A percentile compares a stretch with the other conserved stretches of the same genome.
phyloP scores from a whole-genome alignment of 1,284 basidiomycete species.

The Trametes hirsuta region DNA sequence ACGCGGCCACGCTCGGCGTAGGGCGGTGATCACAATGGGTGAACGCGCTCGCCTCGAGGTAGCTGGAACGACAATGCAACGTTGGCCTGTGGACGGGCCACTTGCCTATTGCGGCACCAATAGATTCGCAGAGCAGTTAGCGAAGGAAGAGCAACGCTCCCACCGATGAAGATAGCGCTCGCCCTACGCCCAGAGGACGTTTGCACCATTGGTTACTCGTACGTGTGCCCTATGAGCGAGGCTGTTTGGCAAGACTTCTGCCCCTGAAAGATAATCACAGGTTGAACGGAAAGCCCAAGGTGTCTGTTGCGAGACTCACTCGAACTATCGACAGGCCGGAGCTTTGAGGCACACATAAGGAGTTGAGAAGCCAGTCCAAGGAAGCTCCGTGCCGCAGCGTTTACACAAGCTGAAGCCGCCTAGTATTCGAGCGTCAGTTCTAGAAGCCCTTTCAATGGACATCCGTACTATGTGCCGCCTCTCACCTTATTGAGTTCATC shows the following conservation, averaged over 20 bases:
- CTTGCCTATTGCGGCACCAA: not conserved
- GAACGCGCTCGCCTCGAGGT: conserved; percentile 16
- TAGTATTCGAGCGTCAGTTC: too few species aligned
- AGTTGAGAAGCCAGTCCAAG: not conserved
- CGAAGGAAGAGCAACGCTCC: conserved; percentile 3
- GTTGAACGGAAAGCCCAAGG: not conserved
- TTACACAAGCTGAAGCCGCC: too few species aligned
- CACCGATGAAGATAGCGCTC: not conserved
- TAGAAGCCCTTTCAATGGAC: too few species aligned
- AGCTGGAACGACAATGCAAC: conserved; percentile 3
- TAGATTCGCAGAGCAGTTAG: not conserved
- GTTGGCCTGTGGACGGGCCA: not conserved
- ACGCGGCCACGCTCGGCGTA: conserved; percentile 3
- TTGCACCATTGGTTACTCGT: not conserved
- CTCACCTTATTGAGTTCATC: too few species aligned
- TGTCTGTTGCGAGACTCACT: not conserved
- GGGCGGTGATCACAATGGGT: conserved; percentile 4
- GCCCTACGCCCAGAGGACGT: conserved; percentile 4
- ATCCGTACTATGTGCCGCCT: too few species aligned
- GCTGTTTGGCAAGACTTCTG: not conserved
- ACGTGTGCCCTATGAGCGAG: not conserved
- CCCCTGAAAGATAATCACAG: not conserved
- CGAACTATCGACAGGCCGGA: not conserved
- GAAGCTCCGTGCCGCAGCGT: not conserved
- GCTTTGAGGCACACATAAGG: not conserved